Percentiles rank a stretch among this genome's conserved stretches.
These are phyloP conservation scores for Cicer cuneatum DNA, from an alignment of 306 rosid genomes.

Conservation along the genomic window DNA sequence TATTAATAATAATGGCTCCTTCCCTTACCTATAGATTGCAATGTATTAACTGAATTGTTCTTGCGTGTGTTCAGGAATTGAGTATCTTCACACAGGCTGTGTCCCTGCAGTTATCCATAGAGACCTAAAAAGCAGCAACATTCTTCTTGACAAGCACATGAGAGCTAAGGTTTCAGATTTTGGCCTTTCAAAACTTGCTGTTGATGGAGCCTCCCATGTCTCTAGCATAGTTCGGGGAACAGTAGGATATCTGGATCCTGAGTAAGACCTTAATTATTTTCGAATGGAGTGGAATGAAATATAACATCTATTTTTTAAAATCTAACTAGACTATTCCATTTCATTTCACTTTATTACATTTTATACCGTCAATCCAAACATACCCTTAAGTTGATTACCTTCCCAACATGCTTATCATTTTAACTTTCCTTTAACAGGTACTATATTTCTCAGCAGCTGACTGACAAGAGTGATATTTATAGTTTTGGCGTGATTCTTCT, in stretches of 20 bases:
- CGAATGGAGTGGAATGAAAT: too few relatives aligned
- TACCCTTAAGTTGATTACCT: neutral
- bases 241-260: slow-evolving; percentile 96
- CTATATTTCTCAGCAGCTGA: slow-evolving; percentile 92
- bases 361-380: too few relatives aligned
- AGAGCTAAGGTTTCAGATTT: slow-evolving; percentile 97
- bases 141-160: slow-evolving; percentile 87
- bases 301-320: too few relatives aligned
- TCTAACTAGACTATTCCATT: too few relatives aligned
- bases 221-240: slow-evolving; percentile 98
- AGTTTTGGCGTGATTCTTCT: slow-evolving; percentile 98
- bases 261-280: slow-evolving; percentile 63
- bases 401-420: neutral
- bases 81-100: slow-evolving; percentile 97
- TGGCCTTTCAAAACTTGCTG: slow-evolving; percentile 95
- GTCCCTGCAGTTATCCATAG: slow-evolving; percentile 92
- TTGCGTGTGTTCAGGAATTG: slow-evolving; percentile 75
- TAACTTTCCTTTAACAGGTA: slow-evolving; percentile 62
- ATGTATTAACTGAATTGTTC: slow-evolving; percentile 33
- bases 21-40: neutral
- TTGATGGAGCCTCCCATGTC: slow-evolving; percentile 91
- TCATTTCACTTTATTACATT: too few relatives aligned
- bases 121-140: slow-evolving; percentile 95
- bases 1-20: slow-evolving; percentile 6
- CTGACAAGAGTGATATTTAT: slow-evolving; percentile 95